A percentile compares a stretch with the other conserved stretches of the same genome.
Evolutionary conservation across 2,329 filamentous ascomycete genomes (phyloP).

Genomic region (Thelonectria olida): DNA sequence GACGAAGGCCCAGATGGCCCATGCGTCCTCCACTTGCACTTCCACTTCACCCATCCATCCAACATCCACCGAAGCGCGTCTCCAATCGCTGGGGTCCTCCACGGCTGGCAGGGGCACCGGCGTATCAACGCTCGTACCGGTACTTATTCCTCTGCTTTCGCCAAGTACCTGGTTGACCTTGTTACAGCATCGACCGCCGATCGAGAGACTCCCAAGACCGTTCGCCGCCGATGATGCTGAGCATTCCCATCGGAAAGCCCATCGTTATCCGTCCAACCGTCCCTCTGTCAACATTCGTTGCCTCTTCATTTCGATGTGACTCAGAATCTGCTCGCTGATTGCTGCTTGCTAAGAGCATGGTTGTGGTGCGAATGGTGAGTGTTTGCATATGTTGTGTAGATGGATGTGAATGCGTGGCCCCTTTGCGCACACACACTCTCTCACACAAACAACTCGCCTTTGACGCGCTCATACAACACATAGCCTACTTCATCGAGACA

Average conservation of each 20-base stretch:
- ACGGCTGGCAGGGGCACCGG: conserved; percentile 6
- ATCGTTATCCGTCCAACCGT: background rate
- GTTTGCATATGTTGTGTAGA: background rate
- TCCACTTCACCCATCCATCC: background rate
- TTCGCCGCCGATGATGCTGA: conserved; percentile 28
- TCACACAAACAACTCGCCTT: conserved; percentile 7
- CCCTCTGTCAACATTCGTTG: background rate
- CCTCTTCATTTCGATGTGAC: too few relatives aligned
- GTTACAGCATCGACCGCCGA: conserved; percentile 5
- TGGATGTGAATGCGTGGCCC: background rate
- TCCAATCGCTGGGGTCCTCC: conserved; percentile 5
- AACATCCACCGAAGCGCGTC: conserved; percentile 12
- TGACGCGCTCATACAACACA: too few relatives aligned
- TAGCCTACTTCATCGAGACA: background rate
- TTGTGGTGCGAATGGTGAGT: background rate
- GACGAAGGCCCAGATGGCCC: conserved; percentile 10
- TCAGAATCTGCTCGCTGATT: background rate
- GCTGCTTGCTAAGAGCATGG: background rate
- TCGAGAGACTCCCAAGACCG: background rate
- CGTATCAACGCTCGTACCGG: background rate
- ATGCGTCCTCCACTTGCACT: conserved; percentile 12
- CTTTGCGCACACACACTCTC: conserved; percentile 9
- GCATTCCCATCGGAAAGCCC: conserved; percentile 17
- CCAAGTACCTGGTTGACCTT: background rate
- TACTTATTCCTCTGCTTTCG: background rate